Evolutionary conservation across 768 basidiomycete genomes (phyloP).

Genomic region (Mycena vitilis): DNA sequence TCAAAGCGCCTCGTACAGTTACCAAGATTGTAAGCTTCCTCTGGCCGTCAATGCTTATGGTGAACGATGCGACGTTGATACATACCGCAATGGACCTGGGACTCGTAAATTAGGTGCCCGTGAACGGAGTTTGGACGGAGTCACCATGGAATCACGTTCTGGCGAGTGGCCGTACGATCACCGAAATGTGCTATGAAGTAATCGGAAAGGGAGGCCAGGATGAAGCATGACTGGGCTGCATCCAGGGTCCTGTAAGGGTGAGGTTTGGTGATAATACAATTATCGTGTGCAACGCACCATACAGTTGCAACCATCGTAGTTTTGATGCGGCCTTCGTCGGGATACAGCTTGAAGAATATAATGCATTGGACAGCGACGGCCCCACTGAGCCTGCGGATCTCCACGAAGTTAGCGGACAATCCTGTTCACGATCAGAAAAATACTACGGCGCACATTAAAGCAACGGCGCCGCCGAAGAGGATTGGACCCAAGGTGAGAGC

Average conservation of each 20-base stretch:
- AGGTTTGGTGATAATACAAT: not conserved
- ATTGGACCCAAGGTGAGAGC: conserved; percentile 37
- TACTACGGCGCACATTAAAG: conserved; percentile 37
- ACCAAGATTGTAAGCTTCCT: conserved; percentile 25
- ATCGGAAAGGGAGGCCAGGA: conserved; percentile 36
- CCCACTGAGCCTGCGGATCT: conserved; percentile 39
- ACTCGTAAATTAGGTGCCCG: not conserved
- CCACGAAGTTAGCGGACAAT: not conserved
- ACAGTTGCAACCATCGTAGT: conserved; percentile 16
- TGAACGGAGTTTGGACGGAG: not conserved
- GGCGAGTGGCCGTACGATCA: not conserved
- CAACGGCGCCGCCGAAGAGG: conserved; percentile 39
- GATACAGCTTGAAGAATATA: conserved; percentile 42
- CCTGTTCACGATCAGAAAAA: not conserved
- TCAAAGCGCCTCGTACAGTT: conserved; percentile 7
- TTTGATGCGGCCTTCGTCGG: conserved; percentile 38
- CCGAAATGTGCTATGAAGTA: conserved; percentile 41
- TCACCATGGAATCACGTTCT: conserved; percentile 39
- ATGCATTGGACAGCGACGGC: conserved; percentile 41
- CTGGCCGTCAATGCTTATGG: not conserved
- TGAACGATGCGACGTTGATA: not conserved
- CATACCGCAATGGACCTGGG: conserved; percentile 27
- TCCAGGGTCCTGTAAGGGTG: conserved; percentile 37
- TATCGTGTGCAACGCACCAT: conserved; percentile 29
- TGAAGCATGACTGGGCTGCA: conserved; percentile 36